Base-by-base conservation (phyloP, 345 rosid species). In the Trapa bicornis region DNA sequence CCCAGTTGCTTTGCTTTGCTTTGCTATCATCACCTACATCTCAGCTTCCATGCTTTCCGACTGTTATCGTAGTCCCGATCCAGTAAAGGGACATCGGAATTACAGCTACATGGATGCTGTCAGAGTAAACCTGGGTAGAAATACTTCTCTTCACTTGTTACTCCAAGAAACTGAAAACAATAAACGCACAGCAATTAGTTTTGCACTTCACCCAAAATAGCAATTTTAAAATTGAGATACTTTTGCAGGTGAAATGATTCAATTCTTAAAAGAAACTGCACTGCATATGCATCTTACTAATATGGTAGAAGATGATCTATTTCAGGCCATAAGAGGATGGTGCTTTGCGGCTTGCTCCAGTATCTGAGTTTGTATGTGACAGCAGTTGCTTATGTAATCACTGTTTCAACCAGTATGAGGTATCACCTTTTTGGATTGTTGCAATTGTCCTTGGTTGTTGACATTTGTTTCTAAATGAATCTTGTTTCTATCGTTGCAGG, bases 351-450 rank as follows among this genome's bases (percentile, higher is more conserved):
- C 61, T 75, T 75, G 16, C 82, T 87, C 72, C 87, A 82, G 72
- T 72, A 86, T 71, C 62, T 79, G 72, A 70, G 69, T 72, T 61
- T 86, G 43, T 71, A 79, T 57, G 89, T 85, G 72, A 67, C 69
- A 65, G 81, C 43, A 43, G 43, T 89, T 74, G 96, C 87, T 41
- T 89, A 85, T 77, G 86, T 85, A 67, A 79, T 89, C 67, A 84
- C 90, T 14, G 75, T 88, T 48, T 73, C 96, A 42, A 83, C 82
- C 54, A 53, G 92, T 64, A 78, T 86, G 80, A 85, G 91, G 96
- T 86, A 78, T 22, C 29, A 22, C 29, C 29, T 22, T 22, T 22
- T 22, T 22, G 29, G 29, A 22, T 37, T 37, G 47, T 52, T 17
- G 57, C 43, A 41, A 8, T 1, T 41, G 43, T 41, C 43, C 7